A percentile compares a stretch with the other conserved stretches of the same genome.
phyloP scores from a whole-genome alignment of 139 green algal species.

The Chlorella sp. region DNA sequence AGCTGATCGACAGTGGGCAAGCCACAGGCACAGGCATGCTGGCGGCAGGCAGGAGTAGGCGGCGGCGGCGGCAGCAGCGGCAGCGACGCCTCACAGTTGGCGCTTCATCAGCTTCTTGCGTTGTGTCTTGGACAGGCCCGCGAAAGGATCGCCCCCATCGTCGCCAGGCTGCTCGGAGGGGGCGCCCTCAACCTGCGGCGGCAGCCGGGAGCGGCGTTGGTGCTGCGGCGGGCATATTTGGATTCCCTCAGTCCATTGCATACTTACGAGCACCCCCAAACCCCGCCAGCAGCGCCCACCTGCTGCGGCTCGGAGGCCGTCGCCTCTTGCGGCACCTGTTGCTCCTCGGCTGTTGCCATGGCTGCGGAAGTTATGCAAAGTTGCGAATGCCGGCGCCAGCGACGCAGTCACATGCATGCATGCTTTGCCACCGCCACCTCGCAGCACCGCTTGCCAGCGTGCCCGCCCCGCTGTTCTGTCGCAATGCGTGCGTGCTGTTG shows the following conservation, averaged over 20 bases:
- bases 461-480: too few relatives aligned
- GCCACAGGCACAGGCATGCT: too few relatives aligned
- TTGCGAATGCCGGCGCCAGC: too few relatives aligned
- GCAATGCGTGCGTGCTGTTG: too few relatives aligned
- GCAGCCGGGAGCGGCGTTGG: not conserved
- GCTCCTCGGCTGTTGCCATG: not conserved
- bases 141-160: not conserved
- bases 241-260: not conserved
- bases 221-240: not conserved
- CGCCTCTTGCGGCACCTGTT: not conserved
- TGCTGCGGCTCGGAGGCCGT: not conserved
- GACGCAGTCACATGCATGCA: too few relatives aligned
- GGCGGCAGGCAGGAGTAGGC: not conserved
- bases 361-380: not conserved
- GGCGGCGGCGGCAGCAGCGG: not conserved
- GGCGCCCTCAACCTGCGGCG: not conserved
- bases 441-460: too few relatives aligned
- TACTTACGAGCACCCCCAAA: not conserved
- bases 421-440: too few relatives aligned
- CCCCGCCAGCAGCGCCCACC: not conserved
- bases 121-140: conserved; percentile 29
- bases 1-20: too few relatives aligned
- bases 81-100: conserved; percentile 2
- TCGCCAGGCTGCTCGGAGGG: not conserved
- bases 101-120: conserved; percentile 36